Evolutionary conservation across 495 filamentous ascomycete genomes (phyloP), one percentile per base, ranked within the genome.

Genomic region (Stereocaulon alpinum): DNA sequence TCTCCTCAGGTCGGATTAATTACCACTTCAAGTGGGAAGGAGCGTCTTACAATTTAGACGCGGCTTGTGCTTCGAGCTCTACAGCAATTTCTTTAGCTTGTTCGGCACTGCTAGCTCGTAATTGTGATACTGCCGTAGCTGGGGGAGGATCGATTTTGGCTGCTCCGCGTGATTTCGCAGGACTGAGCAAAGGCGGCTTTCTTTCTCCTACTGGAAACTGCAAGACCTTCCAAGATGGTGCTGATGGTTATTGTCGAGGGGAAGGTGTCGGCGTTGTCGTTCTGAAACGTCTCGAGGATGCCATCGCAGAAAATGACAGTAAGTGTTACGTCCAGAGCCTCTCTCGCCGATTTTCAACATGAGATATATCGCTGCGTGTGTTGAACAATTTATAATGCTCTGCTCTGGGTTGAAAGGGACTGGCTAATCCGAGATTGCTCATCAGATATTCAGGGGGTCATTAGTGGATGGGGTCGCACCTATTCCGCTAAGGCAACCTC

Each of bases 121-220:
- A 93, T 61, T 89, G 87, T 68, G 86, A 94, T 68, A 86, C 89
- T 41, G 90, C 88, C 6, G 79, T 91, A 24, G 84, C 87, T 50
- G 91, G 91, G 57, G 91, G 91, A 63, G 78, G 87, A 29, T 92
- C 87, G 44, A 73, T 84, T 9, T 71, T 91, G 71, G 91, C 86
- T n/a, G 89, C 87, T 69, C 82, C 89, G 1, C 88, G 93, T 72
- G 87, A 86, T 74, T 88, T 86, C 71, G 76, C 84, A 32, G 88
- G 87, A 58, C 80, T 95, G n/a, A 84, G 83, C 66, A 80, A 84
- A 63, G 88, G 85, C 1, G 86, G 92, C 68, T 92, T 93, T 74
- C 72, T 92, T 54, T 61, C 60, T 12, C 83, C 83, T 56, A 90
- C 80, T 48, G 87, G 88, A 64, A 82, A 84, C 55, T 93, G 89